Evolutionary conservation across 2,329 filamentous ascomycete species (phyloP), one percentile per base, ranked within the genome.

Genomic region (Hyphodiscus sp.): DNA sequence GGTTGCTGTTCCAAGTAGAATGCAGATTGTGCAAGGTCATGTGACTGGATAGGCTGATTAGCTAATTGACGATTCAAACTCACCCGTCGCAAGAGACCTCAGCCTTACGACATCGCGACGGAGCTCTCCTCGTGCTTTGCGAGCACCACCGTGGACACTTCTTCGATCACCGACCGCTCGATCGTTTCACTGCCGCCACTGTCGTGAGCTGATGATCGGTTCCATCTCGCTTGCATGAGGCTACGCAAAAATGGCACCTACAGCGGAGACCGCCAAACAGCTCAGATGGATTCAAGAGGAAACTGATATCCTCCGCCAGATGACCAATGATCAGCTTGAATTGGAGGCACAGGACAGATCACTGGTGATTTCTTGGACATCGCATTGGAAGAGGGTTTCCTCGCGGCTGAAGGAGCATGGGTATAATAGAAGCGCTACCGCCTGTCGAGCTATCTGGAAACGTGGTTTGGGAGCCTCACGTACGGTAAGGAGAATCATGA

Each of bases 271-370:
- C 23, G 23, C 8, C 23, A 26, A 26, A n/a, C 16, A 6, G 20
- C 20, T 50, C 20, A 49, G 54, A 19, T 57, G 55, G 55, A 52
- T 41, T 38, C 51, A 57, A 26, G 51, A 54, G 29, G 55, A 57
- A 19, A 52, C 52, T 26, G 41, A 57, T 18, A 50, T 57, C 13
- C 51, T 57, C 29, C 52, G 54, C 13, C 42, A 48, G 13, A 26
- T 50, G 26, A 54, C 55, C 18, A 52, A 57, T 29, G 49, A 54
- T 8, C 55, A 57, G 41, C 53, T 57, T 16, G 52, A 52, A 41
- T 41, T 54, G 19, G 55, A 57, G 41, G 50, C 46, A n/a, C 44
- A 52, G 26, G 52, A 54, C 26, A 23, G 41, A 4, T 45, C 55
- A 3, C 33, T 50, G 20, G 52, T 50, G 18, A 55, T 57, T 20